Evolutionary conservation across 2,329 filamentous ascomycete genomes (phyloP).

Genomic region (Xylariales sp.): DNA sequence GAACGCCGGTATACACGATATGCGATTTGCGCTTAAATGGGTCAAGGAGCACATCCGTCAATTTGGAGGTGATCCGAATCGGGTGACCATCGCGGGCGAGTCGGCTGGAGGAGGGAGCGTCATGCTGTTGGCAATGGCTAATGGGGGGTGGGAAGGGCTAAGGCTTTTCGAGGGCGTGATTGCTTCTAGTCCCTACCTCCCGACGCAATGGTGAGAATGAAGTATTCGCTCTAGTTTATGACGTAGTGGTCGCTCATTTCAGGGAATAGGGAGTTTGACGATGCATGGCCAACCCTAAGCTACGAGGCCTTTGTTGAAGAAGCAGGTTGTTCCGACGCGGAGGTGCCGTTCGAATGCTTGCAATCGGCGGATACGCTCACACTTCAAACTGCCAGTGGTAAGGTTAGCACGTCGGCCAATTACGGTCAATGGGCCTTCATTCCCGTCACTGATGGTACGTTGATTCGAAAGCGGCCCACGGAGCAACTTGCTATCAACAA

Average conservation of each 20-base stretch:
- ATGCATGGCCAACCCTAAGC: conserved; percentile 46
- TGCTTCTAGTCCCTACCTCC: conserved; percentile 61
- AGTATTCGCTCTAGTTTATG: background rate
- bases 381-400: conserved; percentile 53
- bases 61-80: conserved; percentile 64
- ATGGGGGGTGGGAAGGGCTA: conserved; percentile 56
- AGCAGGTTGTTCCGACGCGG: conserved; percentile 49
- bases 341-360: conserved; percentile 52
- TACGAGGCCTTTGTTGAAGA: conserved; percentile 51
- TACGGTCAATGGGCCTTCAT: conserved; percentile 53
- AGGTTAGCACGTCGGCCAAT: conserved; percentile 44
- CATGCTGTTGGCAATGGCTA: conserved; percentile 60
- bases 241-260: conserved; percentile 14
- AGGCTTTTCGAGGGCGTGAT: conserved; percentile 59
- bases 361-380: conserved; percentile 48
- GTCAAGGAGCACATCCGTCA: conserved; percentile 61
- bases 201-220: conserved; percentile 60
- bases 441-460: conserved; percentile 53
- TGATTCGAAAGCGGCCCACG: conserved; percentile 49
- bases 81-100: conserved; percentile 66
- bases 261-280: conserved; percentile 48
- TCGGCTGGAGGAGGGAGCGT: conserved; percentile 65
- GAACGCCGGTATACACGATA: conserved; percentile 61
- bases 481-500: conserved; percentile 46
- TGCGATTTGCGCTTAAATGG: conserved; percentile 64